Conservation (phyloP, 2,329 filamentous ascomycete species). For the Neurospora sp. region DNA sequence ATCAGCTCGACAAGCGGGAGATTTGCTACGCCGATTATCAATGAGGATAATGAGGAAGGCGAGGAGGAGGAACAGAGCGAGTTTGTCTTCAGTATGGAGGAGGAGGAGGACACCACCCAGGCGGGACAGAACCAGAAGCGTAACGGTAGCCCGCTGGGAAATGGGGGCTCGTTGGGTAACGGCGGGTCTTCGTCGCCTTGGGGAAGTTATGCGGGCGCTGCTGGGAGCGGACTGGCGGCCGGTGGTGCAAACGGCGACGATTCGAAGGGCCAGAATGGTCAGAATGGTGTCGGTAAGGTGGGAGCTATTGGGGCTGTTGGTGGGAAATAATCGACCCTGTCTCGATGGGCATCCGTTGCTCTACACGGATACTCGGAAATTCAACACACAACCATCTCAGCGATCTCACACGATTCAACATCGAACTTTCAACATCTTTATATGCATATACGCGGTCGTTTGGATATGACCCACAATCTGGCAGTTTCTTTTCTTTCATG, state of each 20-base stretch:
- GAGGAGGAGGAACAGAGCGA: slow-evolving; percentile 51
- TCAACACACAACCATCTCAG: not conserved
- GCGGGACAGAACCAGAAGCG: slow-evolving; percentile 28
- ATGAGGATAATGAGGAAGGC: not conserved
- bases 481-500: not conserved
- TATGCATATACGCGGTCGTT: not conserved
- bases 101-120: slow-evolving; percentile 40
- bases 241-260: slow-evolving; percentile 17
- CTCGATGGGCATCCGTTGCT: not conserved
- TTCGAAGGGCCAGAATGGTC: not conserved
- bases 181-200: slow-evolving; percentile 26
- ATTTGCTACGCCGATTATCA: slow-evolving; percentile 48
- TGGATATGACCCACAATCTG: not conserved
- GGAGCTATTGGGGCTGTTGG: slow-evolving; percentile 10
- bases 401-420: not conserved
- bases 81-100: slow-evolving; percentile 58
- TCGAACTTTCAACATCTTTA: not conserved
- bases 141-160: slow-evolving; percentile 34
- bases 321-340: slow-evolving; percentile 8
- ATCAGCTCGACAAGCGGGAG: slow-evolving; percentile 46
- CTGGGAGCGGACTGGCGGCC: slow-evolving; percentile 8
- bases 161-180: slow-evolving; percentile 20
- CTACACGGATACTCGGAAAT: not conserved
- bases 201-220: not conserved
- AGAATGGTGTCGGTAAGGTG: slow-evolving; percentile 7